Base-by-base conservation (phyloP, 805 yeast genomes). In the Myxozyma lipomycoides region DNA sequence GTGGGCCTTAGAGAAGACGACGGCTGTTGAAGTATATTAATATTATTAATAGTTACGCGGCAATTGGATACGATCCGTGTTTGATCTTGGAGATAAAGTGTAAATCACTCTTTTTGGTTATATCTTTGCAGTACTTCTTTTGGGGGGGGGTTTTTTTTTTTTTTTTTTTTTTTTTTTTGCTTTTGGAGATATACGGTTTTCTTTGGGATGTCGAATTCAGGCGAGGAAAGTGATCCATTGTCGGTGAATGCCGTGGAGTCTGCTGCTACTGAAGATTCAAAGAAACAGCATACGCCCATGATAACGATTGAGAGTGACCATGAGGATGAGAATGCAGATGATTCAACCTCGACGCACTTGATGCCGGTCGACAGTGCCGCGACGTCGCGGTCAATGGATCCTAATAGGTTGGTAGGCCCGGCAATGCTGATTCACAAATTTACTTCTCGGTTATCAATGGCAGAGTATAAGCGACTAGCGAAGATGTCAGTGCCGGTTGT, bases 401-500 rank as follows among this genome's bases (percentile, higher is more conserved):
- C 52, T 15, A 42, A 43, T 40, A 48, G 46, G 7, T 43, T 44
- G 6, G 47, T 47, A 28, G 43, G 43, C 3, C 46, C 58, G 23
- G 30, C 51, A 21, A 40, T 46, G 23, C 45, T 49, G 38, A 23
- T 49, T n/a, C 34, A 46, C 22, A 35, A 41, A 22, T 53, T 55
- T 26, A 18, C 41, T 4, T 22, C 37, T 9, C 45, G 51, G 28
- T 45, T 55, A 17, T 55, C 59, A 1, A 25, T 44, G 34, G 46
- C 46, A 15, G 61, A 56, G 46, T 45, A 43, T 35, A 48, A 48
- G 40, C 43, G 54, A n/a, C 43, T 59, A 30, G 36, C 55, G 23
- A 43, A 40, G 23, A 53, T 56, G 52, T 60, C 62, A 9, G 28
- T 56, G 7, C 62, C 62, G 17, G 62, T 60, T 4, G 55, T 60